phyloP scores from a whole-genome alignment of 1,284 basidiomycete species.

The Neolentinus lepideus region DNA sequence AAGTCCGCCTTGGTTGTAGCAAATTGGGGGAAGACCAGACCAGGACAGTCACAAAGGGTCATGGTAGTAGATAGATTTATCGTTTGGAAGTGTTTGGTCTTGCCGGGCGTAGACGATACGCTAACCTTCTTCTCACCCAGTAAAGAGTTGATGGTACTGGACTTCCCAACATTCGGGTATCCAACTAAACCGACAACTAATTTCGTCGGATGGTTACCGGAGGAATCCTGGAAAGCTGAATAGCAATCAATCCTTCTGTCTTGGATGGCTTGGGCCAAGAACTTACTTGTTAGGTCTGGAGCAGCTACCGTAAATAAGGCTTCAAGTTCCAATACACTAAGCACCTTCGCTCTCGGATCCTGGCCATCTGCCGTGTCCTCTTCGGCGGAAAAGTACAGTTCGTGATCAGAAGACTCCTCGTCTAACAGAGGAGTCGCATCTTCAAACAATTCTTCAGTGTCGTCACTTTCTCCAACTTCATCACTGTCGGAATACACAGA shows the following conservation, averaged over 20 bases:
- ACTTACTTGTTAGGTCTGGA: conserved; percentile 68
- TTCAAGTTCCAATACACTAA: conserved; percentile 89
- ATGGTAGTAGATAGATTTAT: conserved; percentile 86
- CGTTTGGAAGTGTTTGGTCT: conserved; percentile 99
- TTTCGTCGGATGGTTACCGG: conserved; percentile 58
- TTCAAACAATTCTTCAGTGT: conserved; percentile 20
- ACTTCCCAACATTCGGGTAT: conserved; percentile 99
- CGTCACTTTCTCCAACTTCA: conserved; percentile 16
- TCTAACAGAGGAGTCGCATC: conserved; percentile 21
- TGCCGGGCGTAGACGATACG: conserved; percentile 95
- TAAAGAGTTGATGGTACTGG: conserved; percentile 94
- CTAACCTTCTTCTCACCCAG: conserved; percentile 96
- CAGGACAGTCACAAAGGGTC: conserved; percentile 97
- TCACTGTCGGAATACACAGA: too few relatives aligned
- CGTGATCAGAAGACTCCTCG: conserved; percentile 14
- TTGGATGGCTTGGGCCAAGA: not conserved
- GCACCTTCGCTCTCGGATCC: conserved; percentile 71
- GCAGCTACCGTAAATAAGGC: conserved; percentile 76
- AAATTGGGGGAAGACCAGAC: conserved; percentile 98
- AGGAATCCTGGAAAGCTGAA: conserved; percentile 59
- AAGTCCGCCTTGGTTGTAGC: conserved; percentile 93
- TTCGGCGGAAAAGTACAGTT: conserved; percentile 25
- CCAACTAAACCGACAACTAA: conserved; percentile 93
- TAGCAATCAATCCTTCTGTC: conserved; percentile 3
- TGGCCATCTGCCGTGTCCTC: conserved; percentile 43